phyloP scores from a whole-genome alignment of 202 grass and related monocot species.

The Setaria viridis region DNA sequence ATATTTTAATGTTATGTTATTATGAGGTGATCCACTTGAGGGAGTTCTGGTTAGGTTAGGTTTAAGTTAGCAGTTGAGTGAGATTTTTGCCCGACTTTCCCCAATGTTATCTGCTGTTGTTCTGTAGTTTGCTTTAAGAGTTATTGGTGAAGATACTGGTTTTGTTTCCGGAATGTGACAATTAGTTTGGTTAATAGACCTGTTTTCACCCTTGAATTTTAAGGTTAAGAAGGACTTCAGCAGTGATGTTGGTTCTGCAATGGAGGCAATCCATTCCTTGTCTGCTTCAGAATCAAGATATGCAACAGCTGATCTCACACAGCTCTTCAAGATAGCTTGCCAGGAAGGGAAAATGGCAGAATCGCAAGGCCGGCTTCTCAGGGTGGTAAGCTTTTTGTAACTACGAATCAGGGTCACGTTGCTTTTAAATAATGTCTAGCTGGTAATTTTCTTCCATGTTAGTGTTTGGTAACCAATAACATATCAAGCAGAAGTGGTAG shows the following conservation, averaged over 20 bases:
- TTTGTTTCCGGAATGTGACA: not conserved
- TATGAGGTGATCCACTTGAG: not conserved
- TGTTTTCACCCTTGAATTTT: constrained; percentile 16
- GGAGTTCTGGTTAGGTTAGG: not conserved
- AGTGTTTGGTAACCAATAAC: not conserved
- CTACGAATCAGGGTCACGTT: not conserved
- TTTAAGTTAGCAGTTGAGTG: not conserved
- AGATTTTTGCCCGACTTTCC: not conserved
- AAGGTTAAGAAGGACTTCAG: constrained; percentile 86
- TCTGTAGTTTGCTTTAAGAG: constrained; percentile 9
- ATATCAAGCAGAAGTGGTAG: not conserved
- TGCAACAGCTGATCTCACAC: constrained; percentile 69
- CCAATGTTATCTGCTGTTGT: not conserved
- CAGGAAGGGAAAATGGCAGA: constrained; percentile 76
- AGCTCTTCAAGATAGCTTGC: constrained; percentile 83
- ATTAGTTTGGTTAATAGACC: constrained; percentile 9
- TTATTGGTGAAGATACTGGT: not conserved
- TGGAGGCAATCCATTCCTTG: constrained; percentile 57
- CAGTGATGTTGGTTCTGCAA: constrained; percentile 60
- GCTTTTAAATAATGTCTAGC: not conserved
- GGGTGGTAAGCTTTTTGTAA: constrained; percentile 65
- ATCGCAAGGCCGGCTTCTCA: constrained; percentile 71
- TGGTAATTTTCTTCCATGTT: not conserved
- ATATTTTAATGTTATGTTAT: not conserved
- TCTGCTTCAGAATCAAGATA: constrained; percentile 49